Percentiles rank a stretch among this genome's conserved stretches.
Evolutionary conservation across 2,329 filamentous ascomycete genomes (phyloP).

Genomic region (Talaromyces amestolkiae): DNA sequence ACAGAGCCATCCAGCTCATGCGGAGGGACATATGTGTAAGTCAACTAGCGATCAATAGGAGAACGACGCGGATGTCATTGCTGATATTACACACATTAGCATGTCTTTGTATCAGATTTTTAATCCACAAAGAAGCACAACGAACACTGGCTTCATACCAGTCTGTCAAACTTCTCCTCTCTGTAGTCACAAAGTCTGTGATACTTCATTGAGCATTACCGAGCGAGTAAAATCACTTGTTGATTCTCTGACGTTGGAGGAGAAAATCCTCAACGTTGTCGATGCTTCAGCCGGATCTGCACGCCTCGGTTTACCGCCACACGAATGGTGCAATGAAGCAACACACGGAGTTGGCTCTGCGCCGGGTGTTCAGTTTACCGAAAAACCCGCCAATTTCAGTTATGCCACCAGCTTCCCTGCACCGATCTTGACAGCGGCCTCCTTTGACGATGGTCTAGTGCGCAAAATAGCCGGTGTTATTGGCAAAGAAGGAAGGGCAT

Average conservation of each 20-base stretch:
- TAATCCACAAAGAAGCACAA: not conserved
- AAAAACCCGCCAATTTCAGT: conserved; percentile 50
- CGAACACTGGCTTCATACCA: not conserved
- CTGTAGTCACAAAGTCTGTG: conserved; percentile 2
- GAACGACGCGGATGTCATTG: too few relatives aligned
- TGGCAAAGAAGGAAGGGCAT: conserved; percentile 59
- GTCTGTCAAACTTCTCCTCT: conserved; percentile 2
- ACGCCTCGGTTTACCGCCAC: not conserved
- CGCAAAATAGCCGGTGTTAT: conserved; percentile 49
- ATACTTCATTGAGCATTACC: not conserved
- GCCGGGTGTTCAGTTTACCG: conserved; percentile 51
- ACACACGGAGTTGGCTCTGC: conserved; percentile 58
- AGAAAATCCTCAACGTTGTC: conserved; percentile 6
- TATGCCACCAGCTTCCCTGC: conserved; percentile 63
- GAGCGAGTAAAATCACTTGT: not conserved
- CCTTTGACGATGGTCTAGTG: conserved; percentile 62
- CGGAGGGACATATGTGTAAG: conserved; percentile 9
- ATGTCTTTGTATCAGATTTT: conserved; percentile 13
- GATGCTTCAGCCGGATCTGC: not conserved
- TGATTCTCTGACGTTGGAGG: conserved; percentile 4
- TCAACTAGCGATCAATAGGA: not conserved
- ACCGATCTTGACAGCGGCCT: conserved; percentile 59
- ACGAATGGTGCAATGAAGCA: conserved; percentile 42
- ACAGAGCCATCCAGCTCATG: not conserved
- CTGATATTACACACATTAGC: not conserved